Conservation (phyloP, 352 stramenopile genomes). For the Phytophthora citrophthora region DNA sequence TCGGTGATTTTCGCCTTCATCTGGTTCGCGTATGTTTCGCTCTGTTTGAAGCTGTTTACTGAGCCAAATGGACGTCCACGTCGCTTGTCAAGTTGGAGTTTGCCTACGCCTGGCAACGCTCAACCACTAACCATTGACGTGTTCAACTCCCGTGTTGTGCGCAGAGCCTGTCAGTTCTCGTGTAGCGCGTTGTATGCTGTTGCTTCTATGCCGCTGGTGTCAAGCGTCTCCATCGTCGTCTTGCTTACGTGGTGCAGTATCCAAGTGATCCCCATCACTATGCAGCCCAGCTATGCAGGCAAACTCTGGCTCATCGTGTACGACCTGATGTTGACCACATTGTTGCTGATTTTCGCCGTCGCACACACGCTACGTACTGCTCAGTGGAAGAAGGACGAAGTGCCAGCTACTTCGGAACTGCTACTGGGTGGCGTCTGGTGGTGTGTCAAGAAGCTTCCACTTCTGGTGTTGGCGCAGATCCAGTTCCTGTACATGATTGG, state of each 20-base stretch:
- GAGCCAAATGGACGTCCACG: slow-evolving; percentile 68
- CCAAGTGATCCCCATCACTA: slow-evolving; percentile 55
- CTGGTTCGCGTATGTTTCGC: slow-evolving; percentile 71
- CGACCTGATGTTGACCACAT: slow-evolving; percentile 61
- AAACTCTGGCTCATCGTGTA: slow-evolving; percentile 73
- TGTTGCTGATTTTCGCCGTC: slow-evolving; percentile 72
- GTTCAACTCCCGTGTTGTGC: slow-evolving; percentile 76
- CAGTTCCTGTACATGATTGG: slow-evolving; percentile 68
- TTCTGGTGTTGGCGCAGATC: slow-evolving; percentile 54
- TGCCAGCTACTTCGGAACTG: slow-evolving; percentile 61
- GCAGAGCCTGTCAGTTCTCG: slow-evolving; percentile 75
- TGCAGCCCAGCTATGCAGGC: slow-evolving; percentile 74
- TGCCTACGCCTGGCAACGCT: slow-evolving; percentile 61
- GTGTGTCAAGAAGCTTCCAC: slow-evolving; percentile 56
- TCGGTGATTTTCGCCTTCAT: slow-evolving; percentile 66
- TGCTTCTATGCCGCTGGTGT: slow-evolving; percentile 73
- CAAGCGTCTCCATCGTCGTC: slow-evolving; percentile 60
- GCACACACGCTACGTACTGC: slow-evolving; percentile 68
- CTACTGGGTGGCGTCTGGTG: slow-evolving; percentile 55
- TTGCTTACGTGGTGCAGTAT: slow-evolving; percentile 60
- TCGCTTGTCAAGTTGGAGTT: slow-evolving; percentile 62
- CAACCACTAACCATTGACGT: slow-evolving; percentile 66
- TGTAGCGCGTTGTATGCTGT: slow-evolving; percentile 75
- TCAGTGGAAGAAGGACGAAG: slow-evolving; percentile 75
- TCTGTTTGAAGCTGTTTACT: slow-evolving; percentile 73